Base-by-base conservation (phyloP, 2,329 filamentous ascomycete genomes). In the Ceratocystis cacaofunesta region DNA sequence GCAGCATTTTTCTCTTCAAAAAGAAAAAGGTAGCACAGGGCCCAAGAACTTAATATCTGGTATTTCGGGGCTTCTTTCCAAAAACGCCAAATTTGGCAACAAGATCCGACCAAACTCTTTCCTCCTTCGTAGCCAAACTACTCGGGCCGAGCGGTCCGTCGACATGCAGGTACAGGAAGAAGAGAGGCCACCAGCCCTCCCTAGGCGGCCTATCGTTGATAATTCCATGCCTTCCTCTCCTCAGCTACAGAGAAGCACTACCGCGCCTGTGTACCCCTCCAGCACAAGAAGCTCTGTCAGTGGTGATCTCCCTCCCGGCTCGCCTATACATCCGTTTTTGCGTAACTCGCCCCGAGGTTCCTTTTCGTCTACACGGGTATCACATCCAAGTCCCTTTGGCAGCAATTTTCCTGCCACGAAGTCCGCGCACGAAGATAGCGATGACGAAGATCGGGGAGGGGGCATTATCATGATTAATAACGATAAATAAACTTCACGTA, bases 381-480 rank as follows among this genome's bases (percentile, higher is more conserved):
- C 50, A 12, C 61, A 62, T 44, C 28, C 64, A 10, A 58, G 61
- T 36, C 55, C 65, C 28, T 61, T 66, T 64, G 32, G 19, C 4
- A 25, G 44, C 10, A 61, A 57, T 22, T n/a, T 64, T 48, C 52
- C 65, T 8, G 43, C 62, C 7, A 41, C 61, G 12, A 64, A 64
- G 57, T 32, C 57, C 2, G 58, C 55, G 50, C 61, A 36, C 1
- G 65, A 62, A 25, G 55, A 66, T 10, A 65, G 64, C 52, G 63
- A 67, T 10, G 63, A 60, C 1, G 66, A 67, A 32, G 57, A 25
- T 43, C 58, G 63, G 30, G 66, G 66, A 19, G 48, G 32, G 3
- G 48, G 55, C 7, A 67, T 67, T 46, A 41, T 41, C 36, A 63
- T 67, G 66, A 36, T 67, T 43, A 61, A 67, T 55, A 67, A 67